Evolutionary conservation across 495 filamentous ascomycete species (phyloP), one percentile per base, ranked within the genome.

Genomic region (Bombardia bombarda): DNA sequence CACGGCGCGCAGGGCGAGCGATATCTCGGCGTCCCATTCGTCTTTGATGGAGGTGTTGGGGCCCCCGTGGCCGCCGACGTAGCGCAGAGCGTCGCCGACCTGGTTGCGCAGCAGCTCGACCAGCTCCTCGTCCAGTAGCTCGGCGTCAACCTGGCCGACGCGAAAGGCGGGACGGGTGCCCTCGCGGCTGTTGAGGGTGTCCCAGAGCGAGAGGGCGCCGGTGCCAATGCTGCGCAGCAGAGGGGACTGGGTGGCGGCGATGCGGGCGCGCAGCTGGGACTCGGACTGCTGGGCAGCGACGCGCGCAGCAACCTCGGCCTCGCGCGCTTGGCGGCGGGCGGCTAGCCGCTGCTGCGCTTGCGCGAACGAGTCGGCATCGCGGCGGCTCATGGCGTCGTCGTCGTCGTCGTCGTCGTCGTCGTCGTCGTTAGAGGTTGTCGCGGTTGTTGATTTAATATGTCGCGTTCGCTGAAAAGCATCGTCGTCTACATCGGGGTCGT

Each of bases 91-190:
- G 42, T 95, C 86, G 40, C 86, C 86, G 12, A 90, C 84, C 58
- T 99, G 92, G 18, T 78, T 80, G 52, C 85, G 87, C 42, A 99
- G 66, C 52, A 97, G 69, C 18, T 80, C 78, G 9, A 97, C 74
- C 34, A 99, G 72, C 64, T 99, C 92, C 57, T 96, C 89, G 61
- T 99, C 92, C 31, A 99, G 67, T 24, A 99, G 66, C 58, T 97
- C 93, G 19, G 92, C 90, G 62, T 99, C 92, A 20, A 99, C 85
- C 69, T 99, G 92, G 6, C 90, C 89, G 9, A 99, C 93, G 31
- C 92, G 80, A 59, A 94, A 95, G 8, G 86, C 84, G 7, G 92
- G 93, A 16, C 76, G 68, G 17, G 83, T 90, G 19, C 86, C 86
- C 47, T 87, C 84, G 38, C 83, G 74, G n/a, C 79, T 82, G 22